phyloP scores from a whole-genome alignment of 1,139 yeast species.

The Yamadazyma blattariae region DNA sequence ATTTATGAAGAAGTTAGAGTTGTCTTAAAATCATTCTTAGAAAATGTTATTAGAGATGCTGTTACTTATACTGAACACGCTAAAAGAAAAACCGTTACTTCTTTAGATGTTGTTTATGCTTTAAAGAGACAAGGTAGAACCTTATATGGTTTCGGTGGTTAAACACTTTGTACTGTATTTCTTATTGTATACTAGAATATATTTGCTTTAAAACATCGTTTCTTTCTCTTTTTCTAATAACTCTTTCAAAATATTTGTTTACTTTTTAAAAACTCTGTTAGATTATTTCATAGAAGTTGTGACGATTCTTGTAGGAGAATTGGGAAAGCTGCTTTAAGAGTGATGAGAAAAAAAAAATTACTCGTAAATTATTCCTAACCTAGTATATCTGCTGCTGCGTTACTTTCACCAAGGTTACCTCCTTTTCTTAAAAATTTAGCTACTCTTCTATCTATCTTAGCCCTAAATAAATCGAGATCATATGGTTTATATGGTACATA shows the following conservation, averaged over 20 bases:
- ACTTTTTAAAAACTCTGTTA: no score
- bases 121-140: constrained; percentile 98
- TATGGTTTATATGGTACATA: constrained; percentile 21
- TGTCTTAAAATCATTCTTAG: constrained; percentile 93
- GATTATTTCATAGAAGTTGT: no score
- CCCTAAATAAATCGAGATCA: constrained; percentile 35
- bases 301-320: no score
- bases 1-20: constrained; percentile 99
- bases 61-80: constrained; percentile 99
- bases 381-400: constrained; percentile 3
- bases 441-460: constrained; percentile 26
- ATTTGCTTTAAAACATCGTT: constrained; percentile 1
- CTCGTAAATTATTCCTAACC: no score
- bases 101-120: constrained; percentile 21
- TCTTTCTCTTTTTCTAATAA: no score
- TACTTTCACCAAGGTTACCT: constrained; percentile 25
- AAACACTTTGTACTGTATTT: constrained; percentile 20
- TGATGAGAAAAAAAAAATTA: no score
- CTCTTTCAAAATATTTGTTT: no score
- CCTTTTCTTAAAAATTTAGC: constrained; percentile 23
- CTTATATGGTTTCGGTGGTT: constrained; percentile 99
- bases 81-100: constrained; percentile 85
- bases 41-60: constrained; percentile 97
- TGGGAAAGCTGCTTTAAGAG: no score
- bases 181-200: constrained; percentile 19